A percentile compares a stretch with the other conserved stretches of the same genome.
Conservation (phyloP, 1,284 basidiomycete species). For the Cutaneotrichosporon cyanovorans region DNA sequence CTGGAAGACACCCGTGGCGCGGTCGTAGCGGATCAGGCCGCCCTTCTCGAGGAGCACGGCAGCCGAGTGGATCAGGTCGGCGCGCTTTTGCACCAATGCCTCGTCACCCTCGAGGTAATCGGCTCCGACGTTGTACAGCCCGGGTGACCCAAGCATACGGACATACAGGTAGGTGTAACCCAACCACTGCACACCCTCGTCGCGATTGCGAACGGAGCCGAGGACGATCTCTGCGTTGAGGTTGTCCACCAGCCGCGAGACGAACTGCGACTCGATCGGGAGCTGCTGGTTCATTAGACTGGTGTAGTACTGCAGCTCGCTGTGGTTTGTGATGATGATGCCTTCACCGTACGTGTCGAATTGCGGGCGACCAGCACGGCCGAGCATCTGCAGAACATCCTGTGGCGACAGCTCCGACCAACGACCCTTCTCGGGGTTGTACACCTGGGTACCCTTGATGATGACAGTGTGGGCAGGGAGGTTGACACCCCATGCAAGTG, state of each 20-base stretch:
- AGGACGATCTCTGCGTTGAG: conserved; percentile 96
- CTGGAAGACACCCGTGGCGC: conserved; percentile 78
- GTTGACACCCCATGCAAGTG: conserved; percentile 99
- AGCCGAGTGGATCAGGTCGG: conserved; percentile 90
- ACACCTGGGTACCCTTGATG: conserved; percentile 99
- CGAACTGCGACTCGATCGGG: conserved; percentile 94
- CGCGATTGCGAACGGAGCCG: conserved; percentile 87
- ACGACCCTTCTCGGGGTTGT: conserved; percentile 96
- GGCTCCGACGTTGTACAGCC: conserved; percentile 77
- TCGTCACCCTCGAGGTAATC: conserved; percentile 80
- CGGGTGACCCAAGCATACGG: conserved; percentile 88
- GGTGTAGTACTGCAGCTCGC: conserved; percentile 93
- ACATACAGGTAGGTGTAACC: conserved; percentile 94
- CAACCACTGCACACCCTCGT: conserved; percentile 96
- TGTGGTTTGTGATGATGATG: conserved; percentile 97
- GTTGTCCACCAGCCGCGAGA: conserved; percentile 87
- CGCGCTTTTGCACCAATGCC: conserved; percentile 80
- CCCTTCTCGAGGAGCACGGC: conserved; percentile 92
- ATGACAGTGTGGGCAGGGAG: conserved; percentile 96
- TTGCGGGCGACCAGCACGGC: conserved; percentile 93
- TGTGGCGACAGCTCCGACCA: conserved; percentile 96
- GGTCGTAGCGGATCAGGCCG: conserved; percentile 87
- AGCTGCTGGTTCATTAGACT: conserved; percentile 90
- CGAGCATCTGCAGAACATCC: conserved; percentile 98
- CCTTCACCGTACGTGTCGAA: conserved; percentile 97